A percentile compares a stretch with the other conserved stretches of the same genome.
phyloP scores from a whole-genome alignment of 2,329 filamentous ascomycete genomes.

The Fusarium sp. region DNA sequence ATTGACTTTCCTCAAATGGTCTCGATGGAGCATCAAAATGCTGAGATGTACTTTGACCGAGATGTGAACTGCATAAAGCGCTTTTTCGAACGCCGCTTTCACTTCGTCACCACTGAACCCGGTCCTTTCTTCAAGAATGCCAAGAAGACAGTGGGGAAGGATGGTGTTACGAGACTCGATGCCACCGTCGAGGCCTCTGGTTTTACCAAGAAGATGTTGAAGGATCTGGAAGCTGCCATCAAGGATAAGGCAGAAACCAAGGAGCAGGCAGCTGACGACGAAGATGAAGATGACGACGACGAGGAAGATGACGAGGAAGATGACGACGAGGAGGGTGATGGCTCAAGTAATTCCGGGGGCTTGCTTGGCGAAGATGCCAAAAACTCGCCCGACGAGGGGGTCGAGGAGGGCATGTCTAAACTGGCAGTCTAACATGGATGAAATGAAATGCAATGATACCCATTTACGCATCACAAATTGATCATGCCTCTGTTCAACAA shows the following conservation, averaged over 20 bases:
- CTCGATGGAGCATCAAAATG: conserved; percentile 92
- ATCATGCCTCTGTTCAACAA: background rate
- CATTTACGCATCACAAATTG: conserved; percentile 4
- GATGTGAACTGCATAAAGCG: conserved; percentile 96
- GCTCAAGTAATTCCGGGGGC: conserved; percentile 21
- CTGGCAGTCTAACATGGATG: conserved; percentile 42
- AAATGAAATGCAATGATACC: conserved; percentile 38
- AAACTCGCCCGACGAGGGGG: conserved; percentile 24
- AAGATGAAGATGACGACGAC: conserved; percentile 46
- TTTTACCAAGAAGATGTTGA: conserved; percentile 96
- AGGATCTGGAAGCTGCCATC: conserved; percentile 92
- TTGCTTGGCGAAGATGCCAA: conserved; percentile 38
- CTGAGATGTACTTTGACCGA: conserved; percentile 96
- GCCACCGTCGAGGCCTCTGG: conserved; percentile 91
- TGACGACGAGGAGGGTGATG: conserved; percentile 30
- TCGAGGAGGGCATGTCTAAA: conserved; percentile 48
- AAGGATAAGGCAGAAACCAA: conserved; percentile 74
- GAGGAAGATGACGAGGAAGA: conserved; percentile 38
- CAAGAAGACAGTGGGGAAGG: conserved; percentile 77
- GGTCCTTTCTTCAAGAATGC: conserved; percentile 90
- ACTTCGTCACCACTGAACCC: conserved; percentile 83
- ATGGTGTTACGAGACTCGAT: conserved; percentile 79
- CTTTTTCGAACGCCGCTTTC: conserved; percentile 90
- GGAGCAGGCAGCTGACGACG: conserved; percentile 52
- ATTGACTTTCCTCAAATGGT: conserved; percentile 99